phyloP scores from a whole-genome alignment of 768 basidiomycete species.

The Lentinula sp. region DNA sequence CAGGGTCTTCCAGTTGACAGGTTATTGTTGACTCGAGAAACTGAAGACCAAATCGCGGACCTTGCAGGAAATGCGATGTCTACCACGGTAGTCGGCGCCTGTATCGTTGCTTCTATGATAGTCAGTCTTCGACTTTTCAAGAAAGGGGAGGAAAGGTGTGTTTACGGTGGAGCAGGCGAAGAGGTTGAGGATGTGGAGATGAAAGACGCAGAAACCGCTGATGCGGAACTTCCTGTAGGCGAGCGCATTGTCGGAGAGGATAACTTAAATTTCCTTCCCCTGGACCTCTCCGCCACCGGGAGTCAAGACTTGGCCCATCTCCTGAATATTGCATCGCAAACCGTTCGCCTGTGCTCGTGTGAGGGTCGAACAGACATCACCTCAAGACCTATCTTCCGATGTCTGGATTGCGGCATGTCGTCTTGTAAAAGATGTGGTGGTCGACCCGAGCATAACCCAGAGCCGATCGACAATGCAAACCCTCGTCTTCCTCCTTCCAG shows the following conservation, averaged over 20 bases:
- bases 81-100: conserved; percentile 89
- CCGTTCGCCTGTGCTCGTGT: conserved; percentile 81
- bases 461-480: conserved; percentile 43
- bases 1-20: conserved; percentile 93
- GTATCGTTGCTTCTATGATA: conserved; percentile 78
- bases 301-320: conserved; percentile 45
- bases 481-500: conserved; percentile 64
- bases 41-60: conserved; percentile 89
- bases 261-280: conserved; percentile 49
- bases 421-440: conserved; percentile 86
- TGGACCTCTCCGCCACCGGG: conserved; percentile 61
- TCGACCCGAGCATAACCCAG: conserved; percentile 81
- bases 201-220: conserved; percentile 35
- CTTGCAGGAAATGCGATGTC: conserved; percentile 98
- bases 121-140: conserved; percentile 62
- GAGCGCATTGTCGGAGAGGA: conserved; percentile 71
- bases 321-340: conserved; percentile 58
- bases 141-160: conserved; percentile 54
- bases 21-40: conserved; percentile 86
- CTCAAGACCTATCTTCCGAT: conserved; percentile 55
- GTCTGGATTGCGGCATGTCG: conserved; percentile 70
- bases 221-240: conserved; percentile 21
- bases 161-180: conserved; percentile 48
- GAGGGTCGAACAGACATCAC: conserved; percentile 84
- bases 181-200: conserved; percentile 32